phyloP scores from a whole-genome alignment of 768 basidiomycete genomes.

The Sarcodon aspratus region DNA sequence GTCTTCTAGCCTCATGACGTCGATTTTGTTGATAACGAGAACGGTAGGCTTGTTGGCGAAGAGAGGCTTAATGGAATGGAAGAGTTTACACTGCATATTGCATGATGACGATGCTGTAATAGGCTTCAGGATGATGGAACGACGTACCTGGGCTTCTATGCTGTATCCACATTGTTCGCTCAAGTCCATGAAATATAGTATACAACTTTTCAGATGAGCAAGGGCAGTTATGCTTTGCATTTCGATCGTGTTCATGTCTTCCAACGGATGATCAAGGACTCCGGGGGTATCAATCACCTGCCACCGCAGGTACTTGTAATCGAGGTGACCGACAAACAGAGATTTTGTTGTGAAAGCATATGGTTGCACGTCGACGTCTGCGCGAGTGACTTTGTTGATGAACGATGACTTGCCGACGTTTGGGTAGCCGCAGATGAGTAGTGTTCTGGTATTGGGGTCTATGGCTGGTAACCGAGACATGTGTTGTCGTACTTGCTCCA shows the following conservation, averaged over 20 bases:
- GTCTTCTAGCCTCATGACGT: constrained; percentile 83
- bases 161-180: constrained; percentile 98
- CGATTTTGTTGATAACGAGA: constrained; percentile 97
- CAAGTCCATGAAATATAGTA: constrained; percentile 98
- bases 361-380: constrained; percentile 98
- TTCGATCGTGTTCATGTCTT: constrained; percentile 99
- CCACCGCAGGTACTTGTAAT: constrained; percentile 99
- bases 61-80: constrained; percentile 98
- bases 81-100: constrained; percentile 76
- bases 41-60: constrained; percentile 89
- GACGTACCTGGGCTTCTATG: constrained; percentile 83
- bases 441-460: constrained; percentile 95
- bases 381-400: constrained; percentile 98
- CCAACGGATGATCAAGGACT: constrained; percentile 92
- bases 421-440: constrained; percentile 97
- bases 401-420: constrained; percentile 99
- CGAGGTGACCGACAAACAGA: constrained; percentile 95
- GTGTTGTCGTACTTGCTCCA: constrained; percentile 98
- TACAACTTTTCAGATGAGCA: constrained; percentile 88
- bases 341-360: constrained; percentile 99
- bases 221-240: constrained; percentile 99
- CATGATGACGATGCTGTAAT: not conserved
- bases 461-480: constrained; percentile 97
- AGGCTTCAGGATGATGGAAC: not conserved
- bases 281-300: constrained; percentile 99